Evolutionary conservation across 164 flowering plant genomes (phyloP).

Genomic region (Umbilicus rupestris): DNA sequence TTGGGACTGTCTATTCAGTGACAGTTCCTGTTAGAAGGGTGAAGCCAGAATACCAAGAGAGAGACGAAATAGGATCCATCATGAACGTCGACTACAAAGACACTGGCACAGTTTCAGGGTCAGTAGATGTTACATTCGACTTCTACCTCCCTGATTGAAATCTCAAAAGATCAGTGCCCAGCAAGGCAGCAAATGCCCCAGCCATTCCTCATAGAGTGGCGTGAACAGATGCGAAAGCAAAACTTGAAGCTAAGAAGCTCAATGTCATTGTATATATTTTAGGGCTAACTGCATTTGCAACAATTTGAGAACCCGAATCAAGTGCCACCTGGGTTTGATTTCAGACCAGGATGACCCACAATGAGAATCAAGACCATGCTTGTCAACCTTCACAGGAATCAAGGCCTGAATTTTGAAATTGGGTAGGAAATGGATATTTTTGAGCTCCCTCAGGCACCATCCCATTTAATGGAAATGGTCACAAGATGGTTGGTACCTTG

Average conservation of each 20-base stretch:
- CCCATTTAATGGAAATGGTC: no score
- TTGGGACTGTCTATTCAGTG: conserved; percentile 91
- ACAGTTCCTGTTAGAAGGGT: conserved; percentile 90
- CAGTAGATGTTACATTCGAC: conserved; percentile 87
- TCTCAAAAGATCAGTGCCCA: background rate
- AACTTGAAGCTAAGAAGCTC: background rate
- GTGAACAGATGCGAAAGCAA: background rate
- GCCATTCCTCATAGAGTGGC: background rate
- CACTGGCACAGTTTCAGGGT: conserved; percentile 60
- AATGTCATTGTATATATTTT: no score
- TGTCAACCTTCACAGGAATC: no score
- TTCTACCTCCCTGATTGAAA: conserved; percentile 63
- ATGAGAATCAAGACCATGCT: no score
- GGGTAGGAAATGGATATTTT: no score
- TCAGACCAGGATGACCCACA: no score
- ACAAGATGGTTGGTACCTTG: no score
- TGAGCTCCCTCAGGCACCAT: no score
- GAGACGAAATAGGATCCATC: conserved; percentile 49
- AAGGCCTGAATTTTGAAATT: no score
- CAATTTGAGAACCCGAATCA: background rate
- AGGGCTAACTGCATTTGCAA: background rate
- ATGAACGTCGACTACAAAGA: conserved; percentile 72
- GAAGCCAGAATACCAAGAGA: conserved; percentile 65
- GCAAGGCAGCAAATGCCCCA: background rate
- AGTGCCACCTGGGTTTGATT: background rate